Evolutionary conservation across 2,329 filamentous ascomycete species (phyloP).

Genomic region (Akanthomyces dipterigenus): DNA sequence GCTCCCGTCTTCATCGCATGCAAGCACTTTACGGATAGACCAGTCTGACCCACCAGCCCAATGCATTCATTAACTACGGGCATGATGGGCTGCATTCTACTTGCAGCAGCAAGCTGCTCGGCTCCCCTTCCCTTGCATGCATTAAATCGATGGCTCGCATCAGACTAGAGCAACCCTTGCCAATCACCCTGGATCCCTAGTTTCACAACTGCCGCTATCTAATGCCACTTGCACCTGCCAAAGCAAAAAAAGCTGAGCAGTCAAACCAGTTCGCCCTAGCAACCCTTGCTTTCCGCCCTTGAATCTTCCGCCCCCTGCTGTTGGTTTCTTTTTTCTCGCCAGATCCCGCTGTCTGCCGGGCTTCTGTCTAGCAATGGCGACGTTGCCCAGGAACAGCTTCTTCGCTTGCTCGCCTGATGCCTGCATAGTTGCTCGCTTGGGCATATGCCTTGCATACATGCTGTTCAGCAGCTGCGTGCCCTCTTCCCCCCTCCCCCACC

Average conservation of each 20-base stretch:
- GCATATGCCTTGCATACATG: no score
- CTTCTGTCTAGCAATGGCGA: no score
- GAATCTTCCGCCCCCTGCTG: neutral
- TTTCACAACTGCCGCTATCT: neutral
- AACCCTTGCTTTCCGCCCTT: conserved; percentile 8
- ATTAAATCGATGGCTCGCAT: conserved; percentile 1
- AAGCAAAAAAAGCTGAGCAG: neutral
- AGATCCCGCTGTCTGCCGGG: neutral
- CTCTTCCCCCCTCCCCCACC: no score
- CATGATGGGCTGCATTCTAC: neutral
- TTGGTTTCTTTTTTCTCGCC: neutral
- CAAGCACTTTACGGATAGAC: conserved; percentile 2
- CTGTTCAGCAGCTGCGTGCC: no score
- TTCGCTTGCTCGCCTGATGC: no score
- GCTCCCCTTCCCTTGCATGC: neutral
- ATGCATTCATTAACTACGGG: neutral
- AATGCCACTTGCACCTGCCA: neutral
- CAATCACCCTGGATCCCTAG: conserved; percentile 1
- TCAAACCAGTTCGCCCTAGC: conserved; percentile 1
- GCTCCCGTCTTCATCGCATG: conserved; percentile 8
- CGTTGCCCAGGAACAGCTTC: no score
- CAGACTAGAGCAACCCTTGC: neutral
- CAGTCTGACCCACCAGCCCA: neutral
- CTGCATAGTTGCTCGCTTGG: no score
- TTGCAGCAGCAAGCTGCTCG: neutral